Evolutionary conservation across 2,329 filamentous ascomycete species (phyloP), one percentile per base, ranked within the genome.

Genomic region (Fusarium verticillioides): DNA sequence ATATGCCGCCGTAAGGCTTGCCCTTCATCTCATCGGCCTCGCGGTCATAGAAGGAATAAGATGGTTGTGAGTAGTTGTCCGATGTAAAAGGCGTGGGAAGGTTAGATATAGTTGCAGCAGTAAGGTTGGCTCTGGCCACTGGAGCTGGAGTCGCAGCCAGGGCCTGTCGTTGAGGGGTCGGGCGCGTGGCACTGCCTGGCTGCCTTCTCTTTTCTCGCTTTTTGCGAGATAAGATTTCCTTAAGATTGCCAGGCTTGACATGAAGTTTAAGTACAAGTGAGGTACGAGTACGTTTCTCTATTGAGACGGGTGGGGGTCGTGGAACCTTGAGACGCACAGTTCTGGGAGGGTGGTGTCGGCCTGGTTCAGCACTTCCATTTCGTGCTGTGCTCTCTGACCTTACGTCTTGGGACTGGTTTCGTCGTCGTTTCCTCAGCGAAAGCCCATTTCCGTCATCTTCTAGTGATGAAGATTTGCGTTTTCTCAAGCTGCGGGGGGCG

Each of bases 1-100:
- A 86, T 58, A 99, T 97, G 4, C 96, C 96, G 34, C 96, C 96
- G 74, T 98, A 99, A 0, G 96, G 96, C 80, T 97, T 98, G 56
- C 93, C 93, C 81, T 97, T 97, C 43, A 91, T 85, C 77, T 98
- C 95, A 67, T 98, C 95, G 23, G 91, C 91, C 76, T 98, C 96
- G 74, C 93, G 94, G 75, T 98, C 96, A 69, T 93, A 93, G 73
- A 98, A 95, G 0, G 94, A 94, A 77, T 96, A 96, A 79, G 97
- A 96, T 2, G 94, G 93, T 69, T 94, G 92, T 3, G 90, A 90
- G 78, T 94, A 95, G 46, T 82, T 83, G 76, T 89, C 81, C 78
- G 87, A 78, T 79, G 88, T 81, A 83, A 90, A 84, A 82, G 92
- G 79, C 82, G 92, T 79, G 81, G 87, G 89, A 79, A 86, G 87